These are phyloP conservation scores for Lactarius psammicola DNA, from an alignment of 768 basidiomycete genomes.

Conservation along the genomic window DNA sequence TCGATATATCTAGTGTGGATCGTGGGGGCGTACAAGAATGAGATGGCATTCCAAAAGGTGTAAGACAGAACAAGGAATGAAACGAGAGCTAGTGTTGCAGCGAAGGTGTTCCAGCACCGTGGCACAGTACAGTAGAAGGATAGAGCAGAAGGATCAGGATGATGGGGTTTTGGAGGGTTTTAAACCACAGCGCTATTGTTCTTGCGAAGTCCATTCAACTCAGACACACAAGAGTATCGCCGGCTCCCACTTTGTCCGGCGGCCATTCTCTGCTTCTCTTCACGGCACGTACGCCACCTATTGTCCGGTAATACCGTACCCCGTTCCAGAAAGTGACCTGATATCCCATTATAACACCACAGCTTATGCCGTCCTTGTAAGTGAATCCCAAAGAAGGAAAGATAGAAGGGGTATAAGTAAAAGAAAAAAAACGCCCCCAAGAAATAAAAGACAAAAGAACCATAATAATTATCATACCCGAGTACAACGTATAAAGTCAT, in stretches of 20 bases:
- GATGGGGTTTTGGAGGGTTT: background rate
- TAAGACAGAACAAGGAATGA: background rate
- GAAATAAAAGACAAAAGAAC: background rate
- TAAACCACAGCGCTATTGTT: constrained; percentile 1
- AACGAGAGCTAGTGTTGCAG: background rate
- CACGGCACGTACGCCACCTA: background rate
- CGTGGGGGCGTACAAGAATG: constrained; percentile 11
- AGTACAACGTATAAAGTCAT: background rate
- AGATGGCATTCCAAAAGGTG: constrained; percentile 19
- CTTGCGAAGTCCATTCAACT: constrained; percentile 1
- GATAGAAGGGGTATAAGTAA: background rate
- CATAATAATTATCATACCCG: background rate
- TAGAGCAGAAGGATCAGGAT: background rate
- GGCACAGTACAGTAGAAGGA: constrained; percentile 4
- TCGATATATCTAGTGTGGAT: background rate
- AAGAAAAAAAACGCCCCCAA: background rate
- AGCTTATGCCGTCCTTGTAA: constrained; percentile 12
- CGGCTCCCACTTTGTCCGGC: background rate
- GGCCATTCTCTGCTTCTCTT: constrained; percentile 1
- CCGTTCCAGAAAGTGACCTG: background rate
- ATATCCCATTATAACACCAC: background rate
- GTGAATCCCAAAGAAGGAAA: background rate
- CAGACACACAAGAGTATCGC: background rate
- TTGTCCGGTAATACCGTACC: background rate
- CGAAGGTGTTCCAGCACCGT: constrained; percentile 27